phyloP scores from a whole-genome alignment of 257 asterid species.

The Striga asiatica region DNA sequence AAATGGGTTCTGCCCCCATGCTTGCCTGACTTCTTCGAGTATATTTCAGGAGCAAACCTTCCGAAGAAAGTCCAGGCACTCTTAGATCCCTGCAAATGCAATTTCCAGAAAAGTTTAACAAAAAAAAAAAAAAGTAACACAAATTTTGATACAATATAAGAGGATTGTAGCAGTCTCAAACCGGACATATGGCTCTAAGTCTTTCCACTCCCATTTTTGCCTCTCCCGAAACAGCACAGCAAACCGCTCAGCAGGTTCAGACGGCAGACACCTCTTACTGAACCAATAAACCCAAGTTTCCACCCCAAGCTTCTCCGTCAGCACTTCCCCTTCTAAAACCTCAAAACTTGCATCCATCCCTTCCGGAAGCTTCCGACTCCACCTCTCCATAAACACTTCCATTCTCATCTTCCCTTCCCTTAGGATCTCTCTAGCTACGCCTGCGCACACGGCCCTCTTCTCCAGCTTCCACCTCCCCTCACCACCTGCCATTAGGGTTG shows the following conservation, averaged over 20 bases:
- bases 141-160: not conserved
- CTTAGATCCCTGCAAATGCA: conserved; percentile 54
- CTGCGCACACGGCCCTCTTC: conserved; percentile 53
- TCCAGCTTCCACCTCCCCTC: conserved; percentile 63
- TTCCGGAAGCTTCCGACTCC: conserved; percentile 60
- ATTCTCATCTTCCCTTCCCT: conserved; percentile 58
- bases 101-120: not conserved
- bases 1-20: conserved; percentile 61
- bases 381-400: conserved; percentile 59
- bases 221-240: conserved; percentile 45
- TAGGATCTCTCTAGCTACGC: conserved; percentile 63
- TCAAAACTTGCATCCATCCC: conserved; percentile 47
- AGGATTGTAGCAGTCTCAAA: conserved; percentile 12
- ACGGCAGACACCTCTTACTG: conserved; percentile 65
- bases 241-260: conserved; percentile 67
- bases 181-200: conserved; percentile 79
- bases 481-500: too few species aligned
- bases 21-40: conserved; percentile 74
- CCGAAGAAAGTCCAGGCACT: conserved; percentile 86
- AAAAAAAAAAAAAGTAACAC: not conserved
- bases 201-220: conserved; percentile 88
- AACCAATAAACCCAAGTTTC: conserved; percentile 59
- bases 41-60: conserved; percentile 82
- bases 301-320: conserved; percentile 61
- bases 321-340: conserved; percentile 86